Percentiles rank a stretch among this genome's conserved stretches.
These are phyloP conservation scores for Candida mesenterica DNA, from an alignment of 1,139 yeast genomes.

Conservation along the genomic window DNA sequence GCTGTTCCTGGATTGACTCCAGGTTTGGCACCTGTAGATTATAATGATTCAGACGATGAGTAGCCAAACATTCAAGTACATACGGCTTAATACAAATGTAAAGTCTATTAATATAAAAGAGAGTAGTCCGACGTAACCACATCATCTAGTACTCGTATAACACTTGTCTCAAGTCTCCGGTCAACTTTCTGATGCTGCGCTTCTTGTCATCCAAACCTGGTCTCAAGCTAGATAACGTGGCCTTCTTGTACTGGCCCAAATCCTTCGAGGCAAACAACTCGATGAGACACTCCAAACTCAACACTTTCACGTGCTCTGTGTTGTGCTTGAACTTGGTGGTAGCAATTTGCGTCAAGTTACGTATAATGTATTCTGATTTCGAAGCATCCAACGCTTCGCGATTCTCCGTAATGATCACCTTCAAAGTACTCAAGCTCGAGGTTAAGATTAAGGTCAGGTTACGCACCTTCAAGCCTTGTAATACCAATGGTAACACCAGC, in stretches of 20 bases:
- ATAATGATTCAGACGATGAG: constrained; percentile 46
- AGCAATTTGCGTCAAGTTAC: constrained; percentile 46
- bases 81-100: no score
- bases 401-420: constrained; percentile 39
- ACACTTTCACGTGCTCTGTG: constrained; percentile 47
- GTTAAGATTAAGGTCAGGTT: constrained; percentile 44
- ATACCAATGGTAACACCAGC: constrained; percentile 64
- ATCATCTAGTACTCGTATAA: no score
- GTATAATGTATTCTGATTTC: constrained; percentile 55
- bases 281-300: constrained; percentile 57
- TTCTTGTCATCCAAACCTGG: constrained; percentile 68
- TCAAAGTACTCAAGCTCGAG: constrained; percentile 58
- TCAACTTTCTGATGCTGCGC: constrained; percentile 70
- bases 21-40: constrained; percentile 87
- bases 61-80: constrained; percentile 14
- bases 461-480: constrained; percentile 59
- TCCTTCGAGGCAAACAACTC: constrained; percentile 41
- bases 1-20: constrained; percentile 79
- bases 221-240: constrained; percentile 49
- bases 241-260: constrained; percentile 51
- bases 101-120: not conserved
- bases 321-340: constrained; percentile 24
- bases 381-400: constrained; percentile 48
- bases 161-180: constrained; percentile 76
- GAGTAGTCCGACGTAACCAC: no score